These are phyloP conservation scores for Oryza nivara DNA, from an alignment of 176 grass and related monocot genomes.

Conservation along the genomic window DNA sequence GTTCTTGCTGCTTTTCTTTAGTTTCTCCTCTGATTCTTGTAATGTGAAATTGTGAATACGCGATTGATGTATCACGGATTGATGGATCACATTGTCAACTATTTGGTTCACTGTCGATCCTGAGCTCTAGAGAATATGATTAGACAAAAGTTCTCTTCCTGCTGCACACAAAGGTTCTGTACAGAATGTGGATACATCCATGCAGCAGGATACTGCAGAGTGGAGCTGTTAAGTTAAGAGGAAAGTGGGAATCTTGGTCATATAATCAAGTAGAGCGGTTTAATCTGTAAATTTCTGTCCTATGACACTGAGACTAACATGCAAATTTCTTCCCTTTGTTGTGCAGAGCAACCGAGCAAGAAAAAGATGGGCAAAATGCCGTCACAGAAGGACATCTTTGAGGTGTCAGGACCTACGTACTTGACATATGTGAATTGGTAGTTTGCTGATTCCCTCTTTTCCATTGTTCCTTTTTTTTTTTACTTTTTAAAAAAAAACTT, in stretches of 20 bases:
- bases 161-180: not conserved
- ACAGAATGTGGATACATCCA: not conserved
- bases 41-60: not conserved
- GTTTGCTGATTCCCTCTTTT: not conserved
- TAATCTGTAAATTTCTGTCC: not conserved
- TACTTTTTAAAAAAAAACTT: too few relatives aligned
- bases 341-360: constrained; percentile 35
- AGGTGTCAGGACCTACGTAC: constrained; percentile 59
- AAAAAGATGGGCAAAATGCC: constrained; percentile 34
- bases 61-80: constrained; percentile 18
- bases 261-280: not conserved
- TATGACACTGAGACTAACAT: not conserved
- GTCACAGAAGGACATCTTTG: constrained; percentile 63
- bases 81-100: not conserved
- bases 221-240: not conserved
- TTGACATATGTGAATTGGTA: constrained; percentile 67
- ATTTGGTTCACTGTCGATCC: not conserved
- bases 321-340: not conserved
- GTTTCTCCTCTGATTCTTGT: not conserved
- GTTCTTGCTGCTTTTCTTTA: not conserved
- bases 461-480: too few relatives aligned
- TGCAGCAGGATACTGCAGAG: not conserved
- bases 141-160: not conserved
- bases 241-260: not conserved
- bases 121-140: constrained; percentile 7